phyloP scores from a whole-genome alignment of 495 filamentous ascomycete species.

The Xylaria cubensis region DNA sequence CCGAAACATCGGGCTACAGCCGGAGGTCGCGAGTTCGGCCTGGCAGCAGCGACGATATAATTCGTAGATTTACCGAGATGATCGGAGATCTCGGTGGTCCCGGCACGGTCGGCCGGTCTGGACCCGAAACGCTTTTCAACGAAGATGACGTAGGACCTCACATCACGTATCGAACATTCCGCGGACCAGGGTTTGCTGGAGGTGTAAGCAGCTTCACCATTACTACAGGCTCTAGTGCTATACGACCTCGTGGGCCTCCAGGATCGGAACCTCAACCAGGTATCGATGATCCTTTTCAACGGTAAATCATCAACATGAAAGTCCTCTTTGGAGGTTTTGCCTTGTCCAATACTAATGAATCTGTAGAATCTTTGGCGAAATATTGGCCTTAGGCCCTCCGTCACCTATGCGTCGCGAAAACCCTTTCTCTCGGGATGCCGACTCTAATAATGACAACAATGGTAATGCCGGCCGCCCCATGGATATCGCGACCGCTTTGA shows the following conservation, averaged over 20 bases:
- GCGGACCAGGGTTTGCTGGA: conserved; percentile 33
- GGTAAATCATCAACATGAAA: conserved; percentile 28
- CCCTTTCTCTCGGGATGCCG: conserved; percentile 10
- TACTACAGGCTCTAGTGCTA: conserved; percentile 30
- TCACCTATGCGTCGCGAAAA: conserved; percentile 28
- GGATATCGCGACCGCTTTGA: conserved; percentile 42
- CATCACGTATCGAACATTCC: conserved; percentile 38
- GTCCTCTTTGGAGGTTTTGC: neutral
- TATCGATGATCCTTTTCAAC: conserved; percentile 40
- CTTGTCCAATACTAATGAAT: neutral
- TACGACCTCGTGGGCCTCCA: conserved; percentile 21
- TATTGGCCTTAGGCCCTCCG: conserved; percentile 27
- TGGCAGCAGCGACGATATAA: conserved; percentile 44
- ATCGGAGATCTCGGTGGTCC: conserved; percentile 35
- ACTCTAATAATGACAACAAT: conserved; percentile 30
- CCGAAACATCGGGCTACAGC: conserved; percentile 32
- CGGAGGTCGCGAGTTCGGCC: conserved; percentile 31
- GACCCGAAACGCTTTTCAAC: conserved; percentile 37
- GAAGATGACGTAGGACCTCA: conserved; percentile 28
- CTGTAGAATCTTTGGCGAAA: conserved; percentile 31
- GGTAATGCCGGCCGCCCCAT: conserved; percentile 27
- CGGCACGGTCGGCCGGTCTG: conserved; percentile 34
- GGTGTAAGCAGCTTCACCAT: conserved; percentile 46
- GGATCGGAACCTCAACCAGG: neutral
- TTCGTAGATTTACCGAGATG: conserved; percentile 53